Base-by-base conservation (phyloP, 176 grass and related monocot genomes). In the Raddia guianensis region DNA sequence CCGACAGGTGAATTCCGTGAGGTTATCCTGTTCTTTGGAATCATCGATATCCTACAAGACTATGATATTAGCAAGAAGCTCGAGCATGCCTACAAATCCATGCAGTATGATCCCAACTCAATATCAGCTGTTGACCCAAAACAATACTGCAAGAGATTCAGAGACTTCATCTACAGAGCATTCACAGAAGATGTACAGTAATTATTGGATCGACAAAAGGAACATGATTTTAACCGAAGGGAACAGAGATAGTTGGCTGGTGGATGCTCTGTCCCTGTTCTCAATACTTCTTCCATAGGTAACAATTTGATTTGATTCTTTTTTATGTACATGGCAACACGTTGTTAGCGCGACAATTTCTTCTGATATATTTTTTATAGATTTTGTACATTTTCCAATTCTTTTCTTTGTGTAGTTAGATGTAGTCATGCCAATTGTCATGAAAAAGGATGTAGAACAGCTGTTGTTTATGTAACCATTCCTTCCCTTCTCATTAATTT, bases 31-130 rank as follows among this genome's bases (percentile, higher is more conserved):
- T 97, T 91, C 79, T 97, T 97, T 19, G 94, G 94, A 56, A 97
- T 94, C 58, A 97, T 97, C 35, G 94, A 97, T 58, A 97, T 97
- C 78, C 82, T 97, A 6, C 94, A 97, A 74, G 94, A 97, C 53
- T 97, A 94, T 40, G 94, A 94, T 21, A 93, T 94, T 14, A 97
- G 93, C 52, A 97, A 97, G 83, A 97, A 97, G 73, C 93, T 97
- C 12, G 93, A 97, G 33, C 93, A 97, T 37, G 93, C 93, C 5
- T 97, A 93, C 70, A 97, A 97, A 70, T 97, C 93, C 20, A 88
- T 91, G 82, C 90, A 91, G 52, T 90, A 93, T 43, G 93, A 72
- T 71, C 68, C 79, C 45, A 82, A 82, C 35, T 97, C 93, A 37
- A 97, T 97, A 86, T 97, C 94, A 1, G 79, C 79, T 59, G 79